Percentiles rank a stretch among this genome's conserved stretches.
Conservation (phyloP, 2,329 filamentous ascomycete genomes). For the Sporothrix schenckii region DNA sequence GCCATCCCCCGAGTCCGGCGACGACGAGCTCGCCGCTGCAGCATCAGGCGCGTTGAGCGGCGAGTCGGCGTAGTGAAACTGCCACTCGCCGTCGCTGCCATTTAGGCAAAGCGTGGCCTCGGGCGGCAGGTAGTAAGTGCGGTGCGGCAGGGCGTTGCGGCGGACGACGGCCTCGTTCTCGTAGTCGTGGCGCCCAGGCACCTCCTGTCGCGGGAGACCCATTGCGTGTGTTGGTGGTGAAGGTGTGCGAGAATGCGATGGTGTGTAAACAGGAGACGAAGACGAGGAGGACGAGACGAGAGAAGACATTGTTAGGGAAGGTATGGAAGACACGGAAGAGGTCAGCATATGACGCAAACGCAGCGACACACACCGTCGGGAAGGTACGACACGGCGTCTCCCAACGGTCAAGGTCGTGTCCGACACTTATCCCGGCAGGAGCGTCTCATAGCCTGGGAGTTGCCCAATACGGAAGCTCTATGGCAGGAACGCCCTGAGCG, state of each 20-base stretch:
- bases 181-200: slow-evolving; percentile 55
- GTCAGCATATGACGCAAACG: background rate
- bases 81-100: slow-evolving; percentile 60
- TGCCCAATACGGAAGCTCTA: slow-evolving; percentile 2
- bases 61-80: slow-evolving; percentile 55
- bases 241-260: slow-evolving; percentile 3
- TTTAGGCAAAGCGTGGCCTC: slow-evolving; percentile 55
- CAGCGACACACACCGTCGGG: background rate
- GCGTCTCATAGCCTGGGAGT: background rate
- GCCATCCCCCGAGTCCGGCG: background rate
- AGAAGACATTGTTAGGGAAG: slow-evolving; percentile 3
- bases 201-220: slow-evolving; percentile 25
- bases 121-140: slow-evolving; percentile 61
- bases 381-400: background rate
- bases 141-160: slow-evolving; percentile 60
- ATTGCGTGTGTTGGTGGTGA: slow-evolving; percentile 12
- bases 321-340: background rate
- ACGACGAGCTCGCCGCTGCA: slow-evolving; percentile 40
- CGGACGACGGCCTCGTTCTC: slow-evolving; percentile 63
- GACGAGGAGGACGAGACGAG: background rate
- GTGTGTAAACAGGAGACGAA: background rate
- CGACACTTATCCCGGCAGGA: slow-evolving; percentile 17
- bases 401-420: slow-evolving; percentile 1
- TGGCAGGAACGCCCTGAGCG: background rate
- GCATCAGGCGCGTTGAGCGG: slow-evolving; percentile 49